Evolutionary conservation across 192 early-diverging fungal genomes (phyloP), one percentile per base, ranked within the genome.

Genomic region (Dissophora ornata): DNA sequence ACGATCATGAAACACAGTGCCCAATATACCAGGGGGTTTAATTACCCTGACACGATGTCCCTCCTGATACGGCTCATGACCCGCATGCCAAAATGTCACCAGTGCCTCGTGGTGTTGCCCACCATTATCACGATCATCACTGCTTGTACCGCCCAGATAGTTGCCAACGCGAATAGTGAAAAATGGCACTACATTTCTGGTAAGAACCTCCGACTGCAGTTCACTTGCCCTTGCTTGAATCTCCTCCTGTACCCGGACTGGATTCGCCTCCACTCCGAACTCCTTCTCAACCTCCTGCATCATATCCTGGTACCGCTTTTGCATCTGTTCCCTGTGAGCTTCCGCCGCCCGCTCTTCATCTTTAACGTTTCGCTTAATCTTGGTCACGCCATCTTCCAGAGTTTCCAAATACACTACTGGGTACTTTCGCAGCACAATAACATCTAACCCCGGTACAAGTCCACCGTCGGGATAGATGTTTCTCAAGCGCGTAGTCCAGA

Each of bases 371-470:
- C 85, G 65, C 28, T 74, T 77, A 11, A 89, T 33, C 73, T 77
- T 77, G 38, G 59, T 81, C 1, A 26, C 40, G n/a, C 84, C 84
- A 58, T 85, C 79, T 2, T 62, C 56, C 18, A 86, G 29, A 19
- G 52, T 82, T 28, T 93, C 91, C 7, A 78, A 52, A 48, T 67
- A 89, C 13, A 79, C 42, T 11, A 88, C 57, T 6, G 82, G 82
- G 50, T 88, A 92, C 41, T 81, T 81, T 34, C 88, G 70, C 29
- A 83, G 66, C 3, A 93, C 60, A 7, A 93, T 48, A 0, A 90
- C 80, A 54, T 93, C 92, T 6, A 93, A 21, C 18, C 78, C 71
- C 1, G 92, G 83, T 3, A 93, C 69, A 16, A 81, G 44, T 1
- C 92, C 92, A 34, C 92, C 92, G 13, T 89, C 81, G 0, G 79